Base-by-base conservation (phyloP, 192 early-diverging fungal species). In the Linnemannia schmuckeri region DNA sequence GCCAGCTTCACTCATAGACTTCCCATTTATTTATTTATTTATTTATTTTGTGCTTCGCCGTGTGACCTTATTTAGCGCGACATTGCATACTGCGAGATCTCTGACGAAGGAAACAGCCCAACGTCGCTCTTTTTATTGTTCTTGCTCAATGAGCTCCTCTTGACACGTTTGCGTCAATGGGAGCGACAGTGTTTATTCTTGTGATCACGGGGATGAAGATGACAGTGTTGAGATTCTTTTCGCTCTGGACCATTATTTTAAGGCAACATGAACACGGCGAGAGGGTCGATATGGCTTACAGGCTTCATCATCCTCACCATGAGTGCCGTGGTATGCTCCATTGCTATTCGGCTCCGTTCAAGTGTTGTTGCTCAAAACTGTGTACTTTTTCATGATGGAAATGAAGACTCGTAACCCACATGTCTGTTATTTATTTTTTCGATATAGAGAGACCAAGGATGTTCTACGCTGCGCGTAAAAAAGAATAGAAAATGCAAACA, bases 241-340 rank as follows among this genome's bases (percentile, higher is more conserved):
- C 76, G 47, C 81, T 87, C 76, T 87, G 85, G 85, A n/a, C 78
- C 41, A 78, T 87, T 40, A 87, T 87, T 87, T 87, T 87, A n/a
- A n/a, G 85, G 85, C 33, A 81, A 81, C 54, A 87, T 87, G 55
- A 87, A 87, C 66, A 75, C 85, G 85, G 85, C 18, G 85, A 87
- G 72, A 87, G 79, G 75, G 78, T 87, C 40, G 85, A 79, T 15
- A 10, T 78, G 42, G 85, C 85, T 41, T 61, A 79, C 79, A 8
- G 85, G 85, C 22, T 87, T 87, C 72, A 87, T 81, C 61, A 81
- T 87, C 33, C 81, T 79, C 4, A 61, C 81, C 41, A 87, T 87
- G 85, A 87, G 85, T 69, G 79, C 85, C 12, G 75, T 87, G 49
- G 85, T 81, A 87, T 7, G 79, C n/a, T n/a, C n/a, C n/a, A n/a